Evolutionary conservation across 2,329 filamentous ascomycete genomes (phyloP).

Genomic region (Monosporascus cannonballus): DNA sequence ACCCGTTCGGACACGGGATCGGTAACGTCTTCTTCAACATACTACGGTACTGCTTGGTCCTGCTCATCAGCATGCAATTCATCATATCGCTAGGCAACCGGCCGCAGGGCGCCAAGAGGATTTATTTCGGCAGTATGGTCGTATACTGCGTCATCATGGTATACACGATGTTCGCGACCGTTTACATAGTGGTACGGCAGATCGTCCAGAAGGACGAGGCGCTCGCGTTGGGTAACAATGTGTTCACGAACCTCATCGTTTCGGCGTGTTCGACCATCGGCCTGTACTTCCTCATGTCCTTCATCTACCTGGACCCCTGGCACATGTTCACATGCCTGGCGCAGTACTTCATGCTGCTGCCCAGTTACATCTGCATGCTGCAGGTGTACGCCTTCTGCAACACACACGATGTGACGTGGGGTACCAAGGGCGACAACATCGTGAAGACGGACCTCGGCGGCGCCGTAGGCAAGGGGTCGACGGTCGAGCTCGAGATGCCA

Average conservation of each 20-base stretch:
- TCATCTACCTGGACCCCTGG: constrained; percentile 97
- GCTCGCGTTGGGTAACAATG: constrained; percentile 70
- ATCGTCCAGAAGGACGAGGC: constrained; percentile 45
- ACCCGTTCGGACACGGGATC: constrained; percentile 87
- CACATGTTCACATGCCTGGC: constrained; percentile 92
- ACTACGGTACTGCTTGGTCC: constrained; percentile 75
- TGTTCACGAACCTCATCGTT: constrained; percentile 93
- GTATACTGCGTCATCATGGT: constrained; percentile 92
- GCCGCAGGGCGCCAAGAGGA: constrained; percentile 85
- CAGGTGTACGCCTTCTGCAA: constrained; percentile 99
- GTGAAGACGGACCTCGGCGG: constrained; percentile 87
- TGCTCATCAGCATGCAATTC: constrained; percentile 91
- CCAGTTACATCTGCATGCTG: constrained; percentile 91
- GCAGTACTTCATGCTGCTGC: constrained; percentile 90
- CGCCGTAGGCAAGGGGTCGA: constrained; percentile 68
- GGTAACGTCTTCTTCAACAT: constrained; percentile 81
- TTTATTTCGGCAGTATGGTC: constrained; percentile 84
- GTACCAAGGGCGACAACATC: constrained; percentile 96
- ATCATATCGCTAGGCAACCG: constrained; percentile 95
- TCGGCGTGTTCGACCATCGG: constrained; percentile 85
- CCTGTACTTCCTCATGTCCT: constrained; percentile 92
- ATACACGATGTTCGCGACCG: constrained; percentile 83
- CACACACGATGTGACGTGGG: constrained; percentile 98
- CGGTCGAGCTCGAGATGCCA: constrained; percentile 95
- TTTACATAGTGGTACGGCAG: constrained; percentile 87